Conservation (phyloP, 2,329 filamentous ascomycete species). For the Aspergillus unguis region DNA sequence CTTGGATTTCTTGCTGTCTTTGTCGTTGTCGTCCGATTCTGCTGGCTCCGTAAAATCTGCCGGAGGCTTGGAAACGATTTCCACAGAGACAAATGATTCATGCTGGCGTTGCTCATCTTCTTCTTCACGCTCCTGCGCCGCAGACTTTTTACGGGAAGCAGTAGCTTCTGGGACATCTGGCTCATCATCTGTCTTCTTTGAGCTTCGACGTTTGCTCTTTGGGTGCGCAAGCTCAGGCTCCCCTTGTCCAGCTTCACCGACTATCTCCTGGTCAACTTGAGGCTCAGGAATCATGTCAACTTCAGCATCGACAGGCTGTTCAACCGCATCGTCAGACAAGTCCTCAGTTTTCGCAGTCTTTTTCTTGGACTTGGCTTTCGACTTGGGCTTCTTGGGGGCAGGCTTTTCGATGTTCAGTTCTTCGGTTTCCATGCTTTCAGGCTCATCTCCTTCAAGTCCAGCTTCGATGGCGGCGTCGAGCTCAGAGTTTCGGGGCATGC, state of each 20-base stretch:
- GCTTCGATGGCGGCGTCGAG: slow-evolving; percentile 64
- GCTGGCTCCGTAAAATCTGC: slow-evolving; percentile 30
- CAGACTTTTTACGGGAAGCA: slow-evolving; percentile 1
- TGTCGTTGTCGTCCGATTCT: slow-evolving; percentile 15
- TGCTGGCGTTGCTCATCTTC: slow-evolving; percentile 18
- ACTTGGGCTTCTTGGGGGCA: slow-evolving; percentile 15
- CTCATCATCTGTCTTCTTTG: slow-evolving; percentile 1
- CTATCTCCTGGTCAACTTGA: slow-evolving; percentile 3
- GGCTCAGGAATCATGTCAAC: slow-evolving; percentile 6
- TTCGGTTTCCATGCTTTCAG: slow-evolving; percentile 40
- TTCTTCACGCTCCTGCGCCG: slow-evolving; percentile 9
- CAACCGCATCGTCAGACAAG: slow-evolving; percentile 6
- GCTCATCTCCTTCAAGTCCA: slow-evolving; percentile 58
- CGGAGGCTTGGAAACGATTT: slow-evolving; percentile 28
- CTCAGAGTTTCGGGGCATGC: slow-evolving; percentile 59
- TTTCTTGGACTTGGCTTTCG: slow-evolving; percentile 30
- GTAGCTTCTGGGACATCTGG: background rate
- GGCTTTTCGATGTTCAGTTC: slow-evolving; percentile 41
- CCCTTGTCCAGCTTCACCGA: slow-evolving; percentile 3
- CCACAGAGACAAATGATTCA: slow-evolving; percentile 30
- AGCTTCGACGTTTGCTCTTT: slow-evolving; percentile 8
- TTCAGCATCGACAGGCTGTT: slow-evolving; percentile 13
- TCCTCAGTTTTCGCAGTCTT: slow-evolving; percentile 24
- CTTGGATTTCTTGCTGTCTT: slow-evolving; percentile 23
- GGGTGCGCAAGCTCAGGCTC: background rate